phyloP scores from a whole-genome alignment of 1,139 yeast genomes.

The Yamadazyma mexicana region DNA sequence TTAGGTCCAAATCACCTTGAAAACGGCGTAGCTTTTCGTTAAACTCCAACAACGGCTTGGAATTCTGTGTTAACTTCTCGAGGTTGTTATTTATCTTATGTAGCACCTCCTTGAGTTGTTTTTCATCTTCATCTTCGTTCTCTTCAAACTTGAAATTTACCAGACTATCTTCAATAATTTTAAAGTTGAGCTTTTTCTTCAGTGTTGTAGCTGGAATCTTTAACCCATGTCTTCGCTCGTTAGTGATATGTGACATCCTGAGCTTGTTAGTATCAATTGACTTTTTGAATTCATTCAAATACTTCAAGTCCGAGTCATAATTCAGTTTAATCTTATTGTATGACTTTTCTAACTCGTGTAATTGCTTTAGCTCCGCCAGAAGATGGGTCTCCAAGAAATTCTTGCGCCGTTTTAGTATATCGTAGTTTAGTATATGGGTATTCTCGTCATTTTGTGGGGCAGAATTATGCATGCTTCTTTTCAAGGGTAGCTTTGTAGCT shows the following conservation, averaged over 20 bases:
- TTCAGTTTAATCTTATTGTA: conserved; percentile 22
- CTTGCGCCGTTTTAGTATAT: conserved; percentile 30
- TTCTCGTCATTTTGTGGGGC: conserved; percentile 19
- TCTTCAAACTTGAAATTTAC: conserved; percentile 16
- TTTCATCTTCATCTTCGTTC: conserved; percentile 21
- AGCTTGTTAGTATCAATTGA: conserved; percentile 15
- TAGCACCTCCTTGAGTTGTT: conserved; percentile 19
- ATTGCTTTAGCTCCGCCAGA: conserved; percentile 43
- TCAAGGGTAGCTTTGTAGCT: conserved; percentile 37
- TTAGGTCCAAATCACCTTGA: conserved; percentile 25
- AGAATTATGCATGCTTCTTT: conserved; percentile 19
- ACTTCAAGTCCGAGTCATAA: conserved; percentile 33
- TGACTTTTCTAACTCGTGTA: conserved; percentile 32
- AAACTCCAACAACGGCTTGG: conserved; percentile 21
- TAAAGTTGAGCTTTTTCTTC: neutral
- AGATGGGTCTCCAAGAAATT: conserved; percentile 37
- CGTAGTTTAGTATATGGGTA: conserved; percentile 27
- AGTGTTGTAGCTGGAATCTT: neutral
- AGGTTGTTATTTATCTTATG: conserved; percentile 20
- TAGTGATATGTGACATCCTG: conserved; percentile 10
- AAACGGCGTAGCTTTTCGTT: conserved; percentile 29
- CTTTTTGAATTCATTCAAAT: conserved; percentile 29
- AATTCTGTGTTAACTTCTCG: conserved; percentile 18
- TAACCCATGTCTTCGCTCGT: neutral
- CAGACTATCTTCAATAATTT: neutral